Base-by-base conservation (phyloP, 306 rosid species). In the Luffa acutangula region DNA sequence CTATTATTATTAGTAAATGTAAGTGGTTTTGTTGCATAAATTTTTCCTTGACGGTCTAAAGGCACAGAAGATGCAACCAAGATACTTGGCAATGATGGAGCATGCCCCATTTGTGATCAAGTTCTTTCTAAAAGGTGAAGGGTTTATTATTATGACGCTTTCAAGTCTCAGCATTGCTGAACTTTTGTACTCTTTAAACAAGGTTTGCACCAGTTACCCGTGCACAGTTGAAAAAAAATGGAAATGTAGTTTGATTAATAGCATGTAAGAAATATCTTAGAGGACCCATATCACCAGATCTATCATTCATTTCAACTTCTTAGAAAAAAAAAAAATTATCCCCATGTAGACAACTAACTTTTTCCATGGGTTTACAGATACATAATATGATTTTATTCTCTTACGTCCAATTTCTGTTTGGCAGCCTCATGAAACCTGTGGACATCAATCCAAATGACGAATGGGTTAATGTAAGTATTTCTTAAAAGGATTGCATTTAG, bases 21-120 rank as follows among this genome's bases (percentile, higher is more conserved):
- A 14, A 41, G 33, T 20, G 63, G 34, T 56, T 9, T 21, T 18
- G 33, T 66, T 49, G 81, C 60, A 82, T 79, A 45, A 9, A 58
- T 65, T 58, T 82, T 83, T 88, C 94, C 93, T 82, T 88, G 74
- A 90, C 82, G 77, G 13, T 25, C 79, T 85, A 81, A 78, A 96
- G 99, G 99, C 89, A 86, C 94, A 15, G 99, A 96, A 59, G 99
- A 96, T 85, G 99, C 99, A 37, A 88, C 85, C 89, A 96, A 93
- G 88, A 91, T 96, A 85, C 87, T 96, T 81, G 83, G 89, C 87
- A 96, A 80, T 43, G 99, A 91, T 81, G 99, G 99, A 84, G 92
- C 92, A 49, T 96, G 99, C 81, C 99, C 98, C 36, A 80, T 93
- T 78, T 91, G 99, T 79, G 99, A 96, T 86, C 98, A 93, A 87